Percentiles rank a stretch among this genome's conserved stretches.
These are phyloP conservation scores for Leishmania lainsoni DNA, from an alignment of 208 protist species.

Conservation along the genomic window DNA sequence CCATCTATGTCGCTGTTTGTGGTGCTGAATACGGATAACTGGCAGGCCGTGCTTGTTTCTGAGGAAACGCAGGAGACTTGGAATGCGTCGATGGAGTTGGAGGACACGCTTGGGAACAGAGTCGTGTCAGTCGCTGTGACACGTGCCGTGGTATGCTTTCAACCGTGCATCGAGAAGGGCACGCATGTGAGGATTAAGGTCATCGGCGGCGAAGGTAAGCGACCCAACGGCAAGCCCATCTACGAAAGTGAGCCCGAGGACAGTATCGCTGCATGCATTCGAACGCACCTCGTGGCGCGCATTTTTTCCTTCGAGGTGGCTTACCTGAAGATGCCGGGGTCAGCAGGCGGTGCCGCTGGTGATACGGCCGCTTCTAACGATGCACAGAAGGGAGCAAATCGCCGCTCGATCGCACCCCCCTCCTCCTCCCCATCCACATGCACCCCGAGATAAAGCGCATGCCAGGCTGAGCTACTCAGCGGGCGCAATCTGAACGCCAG, in stretches of 20 bases:
- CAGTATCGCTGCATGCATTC: conserved; percentile 6
- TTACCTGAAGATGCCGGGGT: neutral
- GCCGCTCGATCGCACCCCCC: too few relatives aligned
- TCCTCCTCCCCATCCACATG: too few relatives aligned
- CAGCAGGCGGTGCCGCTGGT: neutral
- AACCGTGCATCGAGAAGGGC: conserved; percentile 22
- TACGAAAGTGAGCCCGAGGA: conserved; percentile 7
- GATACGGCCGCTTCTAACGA: neutral
- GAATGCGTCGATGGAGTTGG: conserved; percentile 10
- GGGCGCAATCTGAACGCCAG: too few relatives aligned
- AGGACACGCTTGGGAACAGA: conserved; percentile 14
- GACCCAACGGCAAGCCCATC: conserved; percentile 9
- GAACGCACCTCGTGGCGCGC: conserved; percentile 13
- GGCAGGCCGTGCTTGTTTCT: conserved; percentile 12
- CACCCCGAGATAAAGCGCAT: neutral
- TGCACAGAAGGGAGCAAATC: too few relatives aligned
- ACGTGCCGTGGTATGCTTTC: conserved; percentile 11
- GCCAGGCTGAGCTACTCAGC: too few relatives aligned
- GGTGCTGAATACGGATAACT: conserved; percentile 6
- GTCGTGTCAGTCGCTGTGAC: conserved; percentile 2
- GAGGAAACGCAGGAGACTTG: conserved; percentile 31
- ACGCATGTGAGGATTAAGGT: conserved; percentile 13
- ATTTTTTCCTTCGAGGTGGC: conserved; percentile 19
- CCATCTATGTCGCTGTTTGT: conserved; percentile 15
- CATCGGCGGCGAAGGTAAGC: neutral